phyloP scores from a whole-genome alignment of 2,329 filamentous ascomycete species.

The Calonectria pseudoreteaudii region DNA sequence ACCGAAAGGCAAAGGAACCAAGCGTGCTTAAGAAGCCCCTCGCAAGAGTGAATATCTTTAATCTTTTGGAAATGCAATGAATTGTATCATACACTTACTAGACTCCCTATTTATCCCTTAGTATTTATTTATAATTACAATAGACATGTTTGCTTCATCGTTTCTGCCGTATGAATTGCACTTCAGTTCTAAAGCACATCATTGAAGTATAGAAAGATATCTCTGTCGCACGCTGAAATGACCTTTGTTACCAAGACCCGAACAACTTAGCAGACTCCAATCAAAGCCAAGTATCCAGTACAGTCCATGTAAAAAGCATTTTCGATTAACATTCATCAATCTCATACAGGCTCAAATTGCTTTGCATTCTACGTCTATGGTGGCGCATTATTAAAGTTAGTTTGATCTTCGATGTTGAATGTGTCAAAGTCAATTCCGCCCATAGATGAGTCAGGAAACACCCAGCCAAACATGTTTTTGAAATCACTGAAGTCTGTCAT shows the following conservation, averaged over 20 bases:
- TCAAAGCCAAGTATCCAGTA: background rate
- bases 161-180: background rate
- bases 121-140: background rate
- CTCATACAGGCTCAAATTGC: background rate
- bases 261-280: background rate
- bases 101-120: background rate
- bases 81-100: background rate
- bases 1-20: conserved; percentile 1
- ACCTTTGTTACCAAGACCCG: background rate
- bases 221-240: background rate
- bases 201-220: background rate
- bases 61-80: background rate
- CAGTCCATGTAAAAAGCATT: background rate
- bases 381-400: background rate
- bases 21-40: background rate
- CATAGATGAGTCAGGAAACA: background rate
- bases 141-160: background rate
- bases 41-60: background rate
- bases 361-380: background rate
- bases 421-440: background rate
- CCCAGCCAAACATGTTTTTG: conserved; percentile 6
- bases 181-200: background rate
- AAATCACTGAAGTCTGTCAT: background rate
- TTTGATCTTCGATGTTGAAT: background rate
- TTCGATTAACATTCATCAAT: background rate